These are phyloP conservation scores for Spathaspora passalidarum DNA, from an alignment of 805 yeast genomes.

Conservation along the genomic window DNA sequence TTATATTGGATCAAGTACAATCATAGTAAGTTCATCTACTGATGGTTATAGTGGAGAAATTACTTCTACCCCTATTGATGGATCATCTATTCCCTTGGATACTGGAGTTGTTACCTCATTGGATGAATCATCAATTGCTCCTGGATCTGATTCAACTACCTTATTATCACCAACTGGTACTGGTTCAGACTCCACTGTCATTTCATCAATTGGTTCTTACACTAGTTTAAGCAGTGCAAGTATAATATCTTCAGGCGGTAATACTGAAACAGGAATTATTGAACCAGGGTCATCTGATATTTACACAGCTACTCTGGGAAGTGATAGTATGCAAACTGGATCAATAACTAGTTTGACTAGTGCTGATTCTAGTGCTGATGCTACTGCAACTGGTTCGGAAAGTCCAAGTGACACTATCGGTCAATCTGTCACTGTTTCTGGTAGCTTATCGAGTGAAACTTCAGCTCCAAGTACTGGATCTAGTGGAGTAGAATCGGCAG, in stretches of 20 bases:
- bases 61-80: slow-evolving; percentile 6
- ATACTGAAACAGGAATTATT: too few species aligned
- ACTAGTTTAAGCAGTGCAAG: background rate
- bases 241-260: background rate
- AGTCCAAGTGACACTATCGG: background rate
- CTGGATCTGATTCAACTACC: slow-evolving; percentile 4
- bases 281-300: too few species aligned
- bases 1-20: background rate
- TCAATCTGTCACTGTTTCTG: too few species aligned
- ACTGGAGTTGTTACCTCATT: background rate
- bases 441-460: too few species aligned
- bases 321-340: background rate
- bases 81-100: background rate
- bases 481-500: too few species aligned
- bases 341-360: background rate
- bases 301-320: too few species aligned
- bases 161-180: slow-evolving; percentile 4
- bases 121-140: background rate
- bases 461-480: too few species aligned
- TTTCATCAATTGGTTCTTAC: background rate
- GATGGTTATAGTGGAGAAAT: slow-evolving; percentile 1
- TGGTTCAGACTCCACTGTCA: background rate
- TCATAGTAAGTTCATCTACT: slow-evolving; percentile 4
- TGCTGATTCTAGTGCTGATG: background rate
- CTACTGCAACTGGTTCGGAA: background rate